Evolutionary conservation across 441 rosid species (phyloP).

Genomic region (Croton setiger): DNA sequence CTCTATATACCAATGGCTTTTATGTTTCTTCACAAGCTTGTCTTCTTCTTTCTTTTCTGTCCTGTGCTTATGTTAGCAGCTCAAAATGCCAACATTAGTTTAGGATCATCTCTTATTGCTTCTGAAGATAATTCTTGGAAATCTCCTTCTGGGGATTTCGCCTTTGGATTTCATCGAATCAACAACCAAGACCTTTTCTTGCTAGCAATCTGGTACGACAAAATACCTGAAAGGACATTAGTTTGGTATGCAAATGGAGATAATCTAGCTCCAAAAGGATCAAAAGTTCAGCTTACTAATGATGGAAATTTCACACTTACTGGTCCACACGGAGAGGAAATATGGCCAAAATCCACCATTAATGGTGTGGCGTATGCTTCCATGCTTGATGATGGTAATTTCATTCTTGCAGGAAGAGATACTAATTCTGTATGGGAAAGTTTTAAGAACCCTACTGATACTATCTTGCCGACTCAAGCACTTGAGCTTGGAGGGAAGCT

Average conservation of each 20-base stretch:
- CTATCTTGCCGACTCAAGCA: conserved; percentile 38
- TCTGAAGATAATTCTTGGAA: conserved; percentile 23
- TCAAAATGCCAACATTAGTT: conserved; percentile 6
- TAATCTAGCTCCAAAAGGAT: conserved; percentile 24
- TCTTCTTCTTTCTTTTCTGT: background rate
- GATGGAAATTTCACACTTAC: conserved; percentile 23
- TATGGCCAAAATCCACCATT: conserved; percentile 10
- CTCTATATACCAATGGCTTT: background rate
- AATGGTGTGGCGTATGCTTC: conserved; percentile 21
- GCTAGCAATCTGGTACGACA: conserved; percentile 13
- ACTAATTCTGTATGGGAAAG: conserved; percentile 37
- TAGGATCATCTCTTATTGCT: conserved; percentile 8
- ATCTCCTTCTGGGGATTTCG: conserved; percentile 40
- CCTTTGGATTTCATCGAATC: conserved; percentile 29
- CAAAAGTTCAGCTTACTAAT: conserved; percentile 26
- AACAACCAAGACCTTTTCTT: conserved; percentile 11
- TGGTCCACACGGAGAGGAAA: conserved; percentile 17
- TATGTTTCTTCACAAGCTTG: background rate
- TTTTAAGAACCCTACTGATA: conserved; percentile 41
- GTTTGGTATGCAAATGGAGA: conserved; percentile 35
- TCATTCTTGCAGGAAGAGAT: conserved; percentile 22
- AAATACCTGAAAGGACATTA: conserved; percentile 17
- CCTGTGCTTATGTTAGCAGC: background rate
- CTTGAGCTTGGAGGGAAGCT: conserved; percentile 16
- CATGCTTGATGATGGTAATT: conserved; percentile 41